Evolutionary conservation across 257 asterid genomes (phyloP), one percentile per base, ranked within the genome.

Genomic region (Plectranthus barbatus): DNA sequence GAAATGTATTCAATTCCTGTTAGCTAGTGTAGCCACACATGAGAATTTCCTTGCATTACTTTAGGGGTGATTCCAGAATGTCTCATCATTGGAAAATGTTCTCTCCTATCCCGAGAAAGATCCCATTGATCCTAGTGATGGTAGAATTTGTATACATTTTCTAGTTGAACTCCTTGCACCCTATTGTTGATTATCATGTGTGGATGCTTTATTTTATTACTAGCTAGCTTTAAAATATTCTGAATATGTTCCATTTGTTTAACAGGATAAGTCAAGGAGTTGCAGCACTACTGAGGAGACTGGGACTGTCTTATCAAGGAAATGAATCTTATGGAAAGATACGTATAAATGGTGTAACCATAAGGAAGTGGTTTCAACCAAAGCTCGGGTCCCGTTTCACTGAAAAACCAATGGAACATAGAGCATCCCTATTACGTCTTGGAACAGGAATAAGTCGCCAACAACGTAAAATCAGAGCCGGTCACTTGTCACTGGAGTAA

Each of bases 321-420:
- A 83, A 79, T 48, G 99, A 81, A 78, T 92, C 99, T 3, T 72
- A 61, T 56, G 99, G 95, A 54, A 92, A 83, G 76, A 81, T 92
- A 67, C 86, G 96, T 71, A 73, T 92, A 63, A 79, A 83, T 57
- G 97, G 99, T 48, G 74, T 81, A 36, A 72, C 68, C 68, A 71
- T 85, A 86, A 89, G 74, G 68, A 86, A 39, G 77, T 92, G 99
- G 99, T 74, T 92, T 67, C 91, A 77, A 82, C 99, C 94, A n/a
- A 85, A 89, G 79, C 78, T 75, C 37, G 76, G 51, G 48, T 74
- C 83, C 71, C 77, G 82, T 65, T 86, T 80, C 72, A 58, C 74
- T 71, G 78, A 75, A 64, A 80, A 69, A 50, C 63, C 66, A 34
- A 51, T 64, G 11, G 76, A 66, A 56, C 64, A 76, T 51, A 75